Percentiles rank a stretch among this genome's conserved stretches.
These are phyloP conservation scores for Arachis stenosperma DNA, from an alignment of 306 rosid species.

Conservation along the genomic window DNA sequence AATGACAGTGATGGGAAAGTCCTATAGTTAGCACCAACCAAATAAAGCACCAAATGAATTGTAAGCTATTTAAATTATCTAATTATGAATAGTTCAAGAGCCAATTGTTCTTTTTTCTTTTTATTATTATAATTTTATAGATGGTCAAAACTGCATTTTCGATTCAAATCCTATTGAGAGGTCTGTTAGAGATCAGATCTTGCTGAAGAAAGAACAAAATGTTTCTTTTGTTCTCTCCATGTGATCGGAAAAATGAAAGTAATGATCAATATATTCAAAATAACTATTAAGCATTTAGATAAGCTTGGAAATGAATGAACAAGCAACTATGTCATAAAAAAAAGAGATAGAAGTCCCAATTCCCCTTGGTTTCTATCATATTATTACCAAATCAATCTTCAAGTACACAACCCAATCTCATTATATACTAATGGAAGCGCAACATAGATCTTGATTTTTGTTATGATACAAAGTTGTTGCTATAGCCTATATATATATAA, in stretches of 20 bases:
- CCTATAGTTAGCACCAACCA: background rate
- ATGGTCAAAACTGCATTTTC: too few relatives aligned
- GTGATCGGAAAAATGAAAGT: too few relatives aligned
- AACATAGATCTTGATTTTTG: constrained; percentile 17
- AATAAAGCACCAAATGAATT: background rate
- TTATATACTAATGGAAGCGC: background rate
- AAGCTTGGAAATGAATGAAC: background rate
- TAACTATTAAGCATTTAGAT: background rate
- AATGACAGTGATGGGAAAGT: background rate
- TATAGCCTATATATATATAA: too few relatives aligned
- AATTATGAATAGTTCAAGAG: background rate
- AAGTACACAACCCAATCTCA: constrained; percentile 10
- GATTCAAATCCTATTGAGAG: too few relatives aligned
- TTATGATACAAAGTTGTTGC: background rate
- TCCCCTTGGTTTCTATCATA: too few relatives aligned
- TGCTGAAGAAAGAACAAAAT: too few relatives aligned
- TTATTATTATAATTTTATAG: too few relatives aligned
- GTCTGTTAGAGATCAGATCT: too few relatives aligned
- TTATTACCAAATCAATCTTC: background rate
- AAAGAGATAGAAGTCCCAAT: background rate
- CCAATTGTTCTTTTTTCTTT: too few relatives aligned
- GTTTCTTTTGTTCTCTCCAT: too few relatives aligned
- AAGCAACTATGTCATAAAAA: background rate
- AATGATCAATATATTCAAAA: too few relatives aligned
- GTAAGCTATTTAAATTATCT: background rate